Evolutionary conservation across 495 filamentous ascomycete species (phyloP).

Genomic region (Penicillium alfredii): DNA sequence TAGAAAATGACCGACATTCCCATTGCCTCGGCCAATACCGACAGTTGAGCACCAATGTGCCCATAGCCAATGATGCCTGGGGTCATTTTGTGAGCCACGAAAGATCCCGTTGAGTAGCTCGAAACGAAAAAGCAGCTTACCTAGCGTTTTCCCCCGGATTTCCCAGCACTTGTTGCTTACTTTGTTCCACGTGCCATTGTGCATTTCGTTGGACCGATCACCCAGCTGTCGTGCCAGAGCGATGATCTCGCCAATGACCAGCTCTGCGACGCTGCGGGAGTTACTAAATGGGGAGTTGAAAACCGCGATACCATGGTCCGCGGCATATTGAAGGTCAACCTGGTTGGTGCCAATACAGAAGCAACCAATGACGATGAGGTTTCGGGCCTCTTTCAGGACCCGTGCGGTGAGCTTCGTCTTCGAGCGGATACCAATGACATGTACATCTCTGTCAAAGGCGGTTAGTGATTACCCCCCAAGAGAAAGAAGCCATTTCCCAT

Average conservation of each 20-base stretch:
- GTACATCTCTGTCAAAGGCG: conserved; percentile 62
- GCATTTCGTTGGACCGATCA: conserved; percentile 92
- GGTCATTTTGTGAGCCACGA: not conserved
- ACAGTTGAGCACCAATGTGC: conserved; percentile 95
- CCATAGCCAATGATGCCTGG: conserved; percentile 91
- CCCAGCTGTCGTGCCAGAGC: conserved; percentile 82
- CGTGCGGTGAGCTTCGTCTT: conserved; percentile 90
- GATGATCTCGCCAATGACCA: conserved; percentile 93
- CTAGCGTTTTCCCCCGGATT: conserved; percentile 93
- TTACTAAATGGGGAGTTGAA: conserved; percentile 99
- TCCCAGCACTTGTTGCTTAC: conserved; percentile 96
- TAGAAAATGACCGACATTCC: conserved; percentile 97
- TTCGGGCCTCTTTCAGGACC: conserved; percentile 82
- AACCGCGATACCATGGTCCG: conserved; percentile 86
- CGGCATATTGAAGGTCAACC: conserved; percentile 89
- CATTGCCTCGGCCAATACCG: conserved; percentile 93
- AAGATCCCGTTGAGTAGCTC: too few species aligned
- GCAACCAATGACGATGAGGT: conserved; percentile 92
- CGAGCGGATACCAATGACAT: conserved; percentile 96
- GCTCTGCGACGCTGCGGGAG: conserved; percentile 91
- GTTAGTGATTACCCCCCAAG: too few species aligned
- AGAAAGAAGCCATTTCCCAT: too few species aligned
- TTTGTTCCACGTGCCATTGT: conserved; percentile 95
- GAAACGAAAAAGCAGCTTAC: conserved; percentile 38
- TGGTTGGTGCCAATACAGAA: conserved; percentile 99